Percentiles rank a stretch among this genome's conserved stretches.
Evolutionary conservation across 2,329 filamentous ascomycete species (phyloP).

Genomic region (Microdochium bolleyi): DNA sequence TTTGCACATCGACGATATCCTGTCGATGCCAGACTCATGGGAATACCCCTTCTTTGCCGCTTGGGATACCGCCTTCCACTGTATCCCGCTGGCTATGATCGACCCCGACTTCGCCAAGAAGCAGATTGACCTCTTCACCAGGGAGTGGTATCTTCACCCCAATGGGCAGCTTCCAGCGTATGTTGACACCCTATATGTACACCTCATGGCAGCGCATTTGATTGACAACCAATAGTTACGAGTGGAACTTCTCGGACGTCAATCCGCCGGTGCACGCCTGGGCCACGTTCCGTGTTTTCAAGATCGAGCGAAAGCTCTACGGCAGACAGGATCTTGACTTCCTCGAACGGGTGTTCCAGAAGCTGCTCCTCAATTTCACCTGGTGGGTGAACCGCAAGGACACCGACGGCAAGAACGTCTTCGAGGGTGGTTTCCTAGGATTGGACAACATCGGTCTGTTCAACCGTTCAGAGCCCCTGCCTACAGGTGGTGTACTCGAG

Average conservation of each 20-base stretch:
- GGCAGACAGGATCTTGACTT: conserved; percentile 92
- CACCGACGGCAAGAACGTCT: conserved; percentile 89
- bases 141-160: conserved; percentile 98
- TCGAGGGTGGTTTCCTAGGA: conserved; percentile 91
- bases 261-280: conserved; percentile 96
- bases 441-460: conserved; percentile 97
- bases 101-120: conserved; percentile 98
- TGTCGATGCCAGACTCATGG: conserved; percentile 98
- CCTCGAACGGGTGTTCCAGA: conserved; percentile 92
- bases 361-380: conserved; percentile 90
- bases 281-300: conserved; percentile 93
- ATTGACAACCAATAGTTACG: conserved; percentile 41
- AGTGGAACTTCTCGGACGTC: conserved; percentile 97
- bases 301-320: conserved; percentile 96
- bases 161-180: conserved; percentile 91
- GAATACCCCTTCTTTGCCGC: conserved; percentile 97
- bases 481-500: conserved; percentile 87
- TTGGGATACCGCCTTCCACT: conserved; percentile 96
- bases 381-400: conserved; percentile 99
- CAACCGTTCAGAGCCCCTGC: conserved; percentile 91
- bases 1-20: conserved; percentile 86
- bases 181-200: conserved; percentile 17
- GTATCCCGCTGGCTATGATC: conserved; percentile 92
- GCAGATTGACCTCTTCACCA: conserved; percentile 89
- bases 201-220: neutral